These are phyloP conservation scores for Phallus indusiatus DNA, from an alignment of 768 basidiomycete species.

Conservation along the genomic window DNA sequence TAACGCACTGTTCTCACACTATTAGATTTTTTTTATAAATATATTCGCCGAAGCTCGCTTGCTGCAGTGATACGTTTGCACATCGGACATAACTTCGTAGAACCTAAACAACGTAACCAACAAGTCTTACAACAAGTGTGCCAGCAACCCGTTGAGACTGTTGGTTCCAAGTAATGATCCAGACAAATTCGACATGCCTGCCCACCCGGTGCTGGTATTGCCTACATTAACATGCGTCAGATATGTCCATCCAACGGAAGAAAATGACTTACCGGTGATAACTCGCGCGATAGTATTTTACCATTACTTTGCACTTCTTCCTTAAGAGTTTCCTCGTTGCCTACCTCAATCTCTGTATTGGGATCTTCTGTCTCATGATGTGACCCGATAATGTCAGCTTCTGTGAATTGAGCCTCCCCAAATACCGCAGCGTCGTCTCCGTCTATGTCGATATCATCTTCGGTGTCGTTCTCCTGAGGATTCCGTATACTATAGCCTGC, in stretches of 20 bases:
- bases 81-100: conserved; percentile 77
- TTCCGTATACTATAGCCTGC: conserved; percentile 65
- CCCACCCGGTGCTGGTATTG: not conserved
- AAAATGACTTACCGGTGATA: not conserved
- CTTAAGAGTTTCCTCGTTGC: no score
- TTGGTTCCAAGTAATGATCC: conserved; percentile 69
- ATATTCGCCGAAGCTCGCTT: conserved; percentile 65
- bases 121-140: conserved; percentile 77
- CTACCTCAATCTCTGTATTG: conserved; percentile 7
- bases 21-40: conserved; percentile 36
- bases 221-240: not conserved
- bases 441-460: conserved; percentile 74
- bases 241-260: not conserved
- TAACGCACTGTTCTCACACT: not conserved
- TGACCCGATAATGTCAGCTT: conserved; percentile 49
- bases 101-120: conserved; percentile 76
- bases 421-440: conserved; percentile 62
- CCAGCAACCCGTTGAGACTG: conserved; percentile 80
- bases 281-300: no score
- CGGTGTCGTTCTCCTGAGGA: conserved; percentile 49
- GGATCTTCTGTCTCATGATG: conserved; percentile 4
- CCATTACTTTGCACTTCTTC: no score
- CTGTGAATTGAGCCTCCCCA: conserved; percentile 68
- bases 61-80: conserved; percentile 80
- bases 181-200: conserved; percentile 66